A percentile compares a stretch with the other conserved stretches of the same genome.
Evolutionary conservation across 495 filamentous ascomycete genomes (phyloP).

Genomic region (Evernia prunastri): DNA sequence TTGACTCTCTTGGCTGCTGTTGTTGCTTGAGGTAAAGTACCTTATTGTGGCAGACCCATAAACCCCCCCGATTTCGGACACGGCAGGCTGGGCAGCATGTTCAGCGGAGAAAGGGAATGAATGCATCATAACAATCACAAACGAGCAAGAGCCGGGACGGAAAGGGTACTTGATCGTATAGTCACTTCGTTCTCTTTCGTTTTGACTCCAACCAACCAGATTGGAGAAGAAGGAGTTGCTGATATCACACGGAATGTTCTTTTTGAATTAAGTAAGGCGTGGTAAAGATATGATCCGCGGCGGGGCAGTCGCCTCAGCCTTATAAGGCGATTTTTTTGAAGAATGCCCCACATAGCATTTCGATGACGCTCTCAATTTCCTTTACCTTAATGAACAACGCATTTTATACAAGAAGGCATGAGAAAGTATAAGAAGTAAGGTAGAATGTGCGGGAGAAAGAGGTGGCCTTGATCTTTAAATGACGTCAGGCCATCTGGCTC

Average conservation of each 20-base stretch:
- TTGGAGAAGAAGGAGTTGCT: too few species aligned
- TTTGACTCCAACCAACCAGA: neutral
- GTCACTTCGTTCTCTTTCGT: neutral
- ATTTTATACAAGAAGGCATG: too few species aligned
- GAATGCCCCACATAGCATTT: too few species aligned
- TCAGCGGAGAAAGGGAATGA: neutral
- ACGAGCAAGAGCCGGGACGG: neutral
- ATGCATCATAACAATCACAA: neutral
- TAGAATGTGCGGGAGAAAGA: too few species aligned
- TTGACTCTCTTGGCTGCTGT: neutral
- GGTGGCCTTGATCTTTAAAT: neutral
- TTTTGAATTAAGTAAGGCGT: too few species aligned
- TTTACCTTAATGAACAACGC: too few species aligned
- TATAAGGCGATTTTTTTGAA: too few species aligned
- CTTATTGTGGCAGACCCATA: neutral
- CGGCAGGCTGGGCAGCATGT: neutral
- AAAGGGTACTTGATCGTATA: neutral
- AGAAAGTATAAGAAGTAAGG: too few species aligned
- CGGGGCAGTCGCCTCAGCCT: too few species aligned
- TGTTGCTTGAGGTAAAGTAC: neutral
- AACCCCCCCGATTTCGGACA: neutral
- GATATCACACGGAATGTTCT: too few species aligned
- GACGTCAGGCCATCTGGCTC: neutral
- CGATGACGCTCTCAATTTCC: too few species aligned
- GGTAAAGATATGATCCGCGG: neutral